Evolutionary conservation across 257 asterid species (phyloP).

Genomic region (Primulina eburnea): DNA sequence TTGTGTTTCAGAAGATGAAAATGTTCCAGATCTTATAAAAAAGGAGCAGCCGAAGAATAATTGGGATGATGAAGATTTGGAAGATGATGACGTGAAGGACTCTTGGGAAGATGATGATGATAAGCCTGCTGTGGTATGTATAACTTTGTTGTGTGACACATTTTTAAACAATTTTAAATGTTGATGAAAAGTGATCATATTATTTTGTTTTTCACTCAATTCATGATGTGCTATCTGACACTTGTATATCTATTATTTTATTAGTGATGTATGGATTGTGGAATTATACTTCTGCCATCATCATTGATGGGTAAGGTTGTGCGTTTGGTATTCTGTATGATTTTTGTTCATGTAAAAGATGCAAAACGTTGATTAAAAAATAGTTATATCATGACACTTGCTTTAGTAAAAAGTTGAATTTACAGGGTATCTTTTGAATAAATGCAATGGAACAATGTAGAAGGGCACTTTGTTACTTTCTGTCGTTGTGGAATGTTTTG

Average conservation of each 20-base stretch:
- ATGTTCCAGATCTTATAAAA: conserved; percentile 53
- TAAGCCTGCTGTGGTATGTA: conserved; percentile 37
- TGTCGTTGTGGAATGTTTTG: too few species aligned
- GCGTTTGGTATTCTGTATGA: too few species aligned
- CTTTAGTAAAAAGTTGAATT: too few species aligned
- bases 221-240: neutral
- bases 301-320: too few species aligned
- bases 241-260: neutral
- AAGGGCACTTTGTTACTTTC: too few species aligned
- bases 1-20: conserved; percentile 66
- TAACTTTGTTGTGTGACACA: conserved; percentile 26
- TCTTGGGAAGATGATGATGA: conserved; percentile 95
- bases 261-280: neutral
- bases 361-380: too few species aligned
- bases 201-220: neutral
- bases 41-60: conserved; percentile 43
- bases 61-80: conserved; percentile 94
- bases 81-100: conserved; percentile 68
- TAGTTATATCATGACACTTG: too few species aligned
- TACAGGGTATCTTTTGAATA: too few species aligned
- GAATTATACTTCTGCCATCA: too few species aligned
- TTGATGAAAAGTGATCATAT: neutral
- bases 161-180: too few species aligned
- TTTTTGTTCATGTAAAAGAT: too few species aligned
- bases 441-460: too few species aligned